Evolutionary conservation across 2,329 filamentous ascomycete species (phyloP), one percentile per base, ranked within the genome.

Genomic region (Pyrenophora tritici-repentis): DNA sequence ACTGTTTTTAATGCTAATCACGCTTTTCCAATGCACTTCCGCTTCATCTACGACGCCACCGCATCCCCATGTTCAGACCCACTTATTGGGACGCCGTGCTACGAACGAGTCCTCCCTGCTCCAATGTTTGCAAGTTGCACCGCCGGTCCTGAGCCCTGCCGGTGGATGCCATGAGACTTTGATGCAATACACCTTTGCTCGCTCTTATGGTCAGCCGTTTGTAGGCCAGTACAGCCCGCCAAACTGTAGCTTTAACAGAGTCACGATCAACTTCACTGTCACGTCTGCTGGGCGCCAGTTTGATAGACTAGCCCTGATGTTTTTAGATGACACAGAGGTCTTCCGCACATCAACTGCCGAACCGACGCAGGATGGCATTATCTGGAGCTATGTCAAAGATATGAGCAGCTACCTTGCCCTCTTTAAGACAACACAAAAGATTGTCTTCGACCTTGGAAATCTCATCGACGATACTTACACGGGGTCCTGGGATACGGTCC

Each of bases 301-400:
- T 71, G 90, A 95, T 68, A 82, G 90, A 33, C 79, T 93, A 7
- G 90, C 85, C 3, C 72, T 87, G 26, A 86, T 94, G 81, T 94
- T 87, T 63, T 78, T 94, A 32, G 85, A 84, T 34, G 88, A 93
- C 68, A 85, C 83, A 8, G 90, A 95, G 69, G 81, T 95, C n/a
- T 94, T 88, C 79, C 81, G 90, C 18, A 92, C 89, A 2, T 91
- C 89, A 4, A 95, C 90, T 1, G 88, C 90, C 3, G 88, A 95
- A 74, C 89, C 90, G 1, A 90, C 85, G 0, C 59, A 75, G 4
- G 80, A 80, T 17, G 90, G 89, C 6, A 91, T 94, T 55, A 76
- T 81, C 37, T 93, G 88, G 88, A 85, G 82, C 1, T 91, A 90
- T 66, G 76, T 86, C 47, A 94, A 93, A 72, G 89, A 95, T 67